Conservation (phyloP, 768 basidiomycete species). For the Suillus weaverae region DNA sequence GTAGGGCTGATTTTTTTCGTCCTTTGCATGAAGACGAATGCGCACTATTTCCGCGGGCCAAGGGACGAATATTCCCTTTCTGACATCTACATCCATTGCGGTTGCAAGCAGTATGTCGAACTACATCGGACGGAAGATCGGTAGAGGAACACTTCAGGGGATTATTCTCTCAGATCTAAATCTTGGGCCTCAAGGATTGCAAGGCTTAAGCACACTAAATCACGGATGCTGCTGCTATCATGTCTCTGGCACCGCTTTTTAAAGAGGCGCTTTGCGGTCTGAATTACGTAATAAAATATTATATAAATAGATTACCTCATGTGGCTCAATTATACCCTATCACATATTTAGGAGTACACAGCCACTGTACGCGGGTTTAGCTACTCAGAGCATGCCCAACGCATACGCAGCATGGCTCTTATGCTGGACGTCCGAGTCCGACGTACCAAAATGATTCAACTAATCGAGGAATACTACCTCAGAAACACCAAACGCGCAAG, state of each 20-base stretch:
- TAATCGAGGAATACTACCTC: neutral
- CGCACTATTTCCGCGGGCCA: neutral
- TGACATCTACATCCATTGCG: neutral
- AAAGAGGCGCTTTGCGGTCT: neutral
- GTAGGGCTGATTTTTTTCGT: neutral
- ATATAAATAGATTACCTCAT: neutral
- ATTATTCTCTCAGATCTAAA: too few relatives aligned
- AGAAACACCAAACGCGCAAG: neutral
- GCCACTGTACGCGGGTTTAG: neutral
- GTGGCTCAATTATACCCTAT: neutral
- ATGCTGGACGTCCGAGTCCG: neutral
- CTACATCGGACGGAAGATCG: neutral
- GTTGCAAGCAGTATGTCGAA: neutral
- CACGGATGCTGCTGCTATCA: neutral
- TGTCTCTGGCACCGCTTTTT: neutral
- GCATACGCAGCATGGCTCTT: neutral
- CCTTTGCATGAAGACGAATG: neutral
- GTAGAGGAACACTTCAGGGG: neutral
- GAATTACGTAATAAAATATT: too few relatives aligned
- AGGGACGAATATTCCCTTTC: neutral
- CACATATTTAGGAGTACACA: neutral
- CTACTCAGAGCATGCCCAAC: neutral
- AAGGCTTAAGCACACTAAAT: neutral
- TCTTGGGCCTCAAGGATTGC: neutral
- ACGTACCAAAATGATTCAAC: neutral